phyloP scores from a whole-genome alignment of 495 filamentous ascomycete genomes.

The Articulospora tetracladia region DNA sequence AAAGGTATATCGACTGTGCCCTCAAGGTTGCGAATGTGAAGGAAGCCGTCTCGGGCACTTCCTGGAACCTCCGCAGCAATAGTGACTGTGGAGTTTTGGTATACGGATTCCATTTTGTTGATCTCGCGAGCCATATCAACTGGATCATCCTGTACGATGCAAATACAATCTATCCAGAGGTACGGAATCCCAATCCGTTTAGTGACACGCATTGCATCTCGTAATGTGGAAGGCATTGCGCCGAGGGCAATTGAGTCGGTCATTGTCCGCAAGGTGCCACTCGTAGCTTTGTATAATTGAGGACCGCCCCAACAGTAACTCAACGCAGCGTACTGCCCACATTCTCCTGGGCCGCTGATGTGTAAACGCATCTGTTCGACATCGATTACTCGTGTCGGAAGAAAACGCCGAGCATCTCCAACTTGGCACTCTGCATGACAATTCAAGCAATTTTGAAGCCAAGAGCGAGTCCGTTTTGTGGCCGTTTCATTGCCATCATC shows the following conservation, averaged over 20 bases:
- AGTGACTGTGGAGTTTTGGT: background rate
- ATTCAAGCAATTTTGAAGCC: no score
- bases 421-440: no score
- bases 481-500: no score
- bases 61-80: background rate
- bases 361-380: no score
- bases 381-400: no score
- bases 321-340: no score
- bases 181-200: background rate
- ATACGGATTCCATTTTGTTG: background rate
- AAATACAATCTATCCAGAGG: slow-evolving; percentile 3
- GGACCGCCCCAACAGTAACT: background rate
- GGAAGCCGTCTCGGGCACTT: background rate
- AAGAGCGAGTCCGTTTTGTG: no score
- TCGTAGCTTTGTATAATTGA: background rate
- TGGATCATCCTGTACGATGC: slow-evolving; percentile 1
- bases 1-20: no score
- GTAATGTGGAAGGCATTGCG: background rate
- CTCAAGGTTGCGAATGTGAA: no score
- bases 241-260: background rate
- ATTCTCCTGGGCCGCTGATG: no score
- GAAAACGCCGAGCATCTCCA: no score
- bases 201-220: background rate
- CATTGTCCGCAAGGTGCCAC: background rate
- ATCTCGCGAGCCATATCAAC: background rate